phyloP scores from a whole-genome alignment of 139 green algal genomes.

The Chlamydomonas eustigma region DNA sequence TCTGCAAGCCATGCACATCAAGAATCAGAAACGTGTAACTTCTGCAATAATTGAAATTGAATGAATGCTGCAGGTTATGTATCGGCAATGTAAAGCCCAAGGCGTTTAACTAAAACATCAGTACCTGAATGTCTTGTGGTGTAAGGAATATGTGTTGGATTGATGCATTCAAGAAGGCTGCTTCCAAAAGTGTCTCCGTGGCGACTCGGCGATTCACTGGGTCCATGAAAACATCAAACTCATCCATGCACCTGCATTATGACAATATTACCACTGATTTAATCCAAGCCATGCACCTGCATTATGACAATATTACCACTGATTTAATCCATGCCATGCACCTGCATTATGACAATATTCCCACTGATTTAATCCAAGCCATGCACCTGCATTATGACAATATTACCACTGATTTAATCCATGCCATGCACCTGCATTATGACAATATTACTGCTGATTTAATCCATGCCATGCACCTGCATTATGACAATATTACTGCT shows the following conservation, averaged over 20 bases:
- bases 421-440: too few relatives aligned
- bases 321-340: too few relatives aligned
- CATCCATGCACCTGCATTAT: slow-evolving; percentile 79
- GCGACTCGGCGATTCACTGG: slow-evolving; percentile 47
- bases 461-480: too few relatives aligned
- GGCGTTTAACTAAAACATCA: neutral
- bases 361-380: too few relatives aligned
- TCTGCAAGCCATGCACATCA: neutral
- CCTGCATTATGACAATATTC: too few relatives aligned
- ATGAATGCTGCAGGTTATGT: neutral
- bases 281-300: too few relatives aligned
- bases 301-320: too few relatives aligned
- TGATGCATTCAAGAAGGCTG: slow-evolving; percentile 47
- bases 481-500: too few relatives aligned
- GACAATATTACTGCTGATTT: too few relatives aligned
- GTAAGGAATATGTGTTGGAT: slow-evolving; percentile 82
- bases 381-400: too few relatives aligned
- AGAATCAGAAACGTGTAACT: neutral
- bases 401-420: too few relatives aligned
- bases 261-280: too few relatives aligned
- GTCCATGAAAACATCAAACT: slow-evolving; percentile 75
- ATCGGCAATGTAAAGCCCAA: neutral
- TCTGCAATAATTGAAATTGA: neutral
- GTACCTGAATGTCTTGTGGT: slow-evolving; percentile 33
- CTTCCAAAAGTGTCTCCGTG: slow-evolving; percentile 72